These are phyloP conservation scores for Lumnitzera racemosa DNA, from an alignment of 345 rosid genomes.

Conservation along the genomic window DNA sequence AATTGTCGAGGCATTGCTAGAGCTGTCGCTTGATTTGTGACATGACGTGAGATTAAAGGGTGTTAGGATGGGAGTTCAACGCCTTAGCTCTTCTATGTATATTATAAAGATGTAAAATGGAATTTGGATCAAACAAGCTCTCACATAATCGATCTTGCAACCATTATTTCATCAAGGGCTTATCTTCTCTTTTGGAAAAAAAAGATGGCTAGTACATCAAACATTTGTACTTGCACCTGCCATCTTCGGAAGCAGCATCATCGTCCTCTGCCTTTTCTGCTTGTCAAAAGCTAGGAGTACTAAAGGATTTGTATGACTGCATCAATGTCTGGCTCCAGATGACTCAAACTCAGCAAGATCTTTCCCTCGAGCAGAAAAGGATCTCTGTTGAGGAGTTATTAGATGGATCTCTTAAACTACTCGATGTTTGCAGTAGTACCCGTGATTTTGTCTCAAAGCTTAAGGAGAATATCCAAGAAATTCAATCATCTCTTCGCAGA, in stretches of 20 bases:
- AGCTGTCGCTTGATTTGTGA: no score
- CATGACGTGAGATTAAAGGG: no score
- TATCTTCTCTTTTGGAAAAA: no score
- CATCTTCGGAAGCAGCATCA: slow-evolving; percentile 10
- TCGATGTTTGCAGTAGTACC: slow-evolving; percentile 30
- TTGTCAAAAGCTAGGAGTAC: slow-evolving; percentile 6
- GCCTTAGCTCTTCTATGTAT: no score
- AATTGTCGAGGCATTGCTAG: no score
- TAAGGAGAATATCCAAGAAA: slow-evolving; percentile 21
- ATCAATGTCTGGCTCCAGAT: slow-evolving; percentile 14
- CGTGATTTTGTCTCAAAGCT: slow-evolving; percentile 29
- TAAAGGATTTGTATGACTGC: slow-evolving; percentile 11
- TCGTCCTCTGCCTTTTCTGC: slow-evolving; percentile 1
- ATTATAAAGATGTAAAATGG: no score
- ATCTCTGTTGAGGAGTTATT: slow-evolving; percentile 21
- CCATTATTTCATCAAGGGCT: no score
- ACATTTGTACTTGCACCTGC: not conserved
- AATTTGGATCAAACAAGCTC: no score
- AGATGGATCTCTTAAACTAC: slow-evolving; percentile 30
- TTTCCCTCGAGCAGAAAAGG: not conserved
- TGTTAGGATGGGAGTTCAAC: no score
- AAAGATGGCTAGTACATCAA: no score
- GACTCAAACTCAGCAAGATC: slow-evolving; percentile 15
- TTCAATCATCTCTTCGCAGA: slow-evolving; percentile 27
- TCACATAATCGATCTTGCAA: no score